A percentile compares a stretch with the other conserved stretches of the same genome.
These are phyloP conservation scores for Ceriops decandra DNA, from an alignment of 345 rosid species.

Conservation along the genomic window DNA sequence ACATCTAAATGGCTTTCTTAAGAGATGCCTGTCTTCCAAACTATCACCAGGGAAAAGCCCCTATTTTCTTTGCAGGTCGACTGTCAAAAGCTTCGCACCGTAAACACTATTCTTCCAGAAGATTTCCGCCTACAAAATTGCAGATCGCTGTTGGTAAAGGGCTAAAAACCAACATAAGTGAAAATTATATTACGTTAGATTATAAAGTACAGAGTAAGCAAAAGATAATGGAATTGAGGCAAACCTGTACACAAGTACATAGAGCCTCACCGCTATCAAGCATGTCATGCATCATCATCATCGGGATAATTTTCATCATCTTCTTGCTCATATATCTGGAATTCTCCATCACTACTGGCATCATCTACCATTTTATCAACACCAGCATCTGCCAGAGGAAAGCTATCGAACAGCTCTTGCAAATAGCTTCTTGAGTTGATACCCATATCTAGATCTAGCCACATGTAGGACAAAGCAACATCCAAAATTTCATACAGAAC, in stretches of 20 bases:
- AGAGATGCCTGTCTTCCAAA: too few relatives aligned
- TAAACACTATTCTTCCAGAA: too few relatives aligned
- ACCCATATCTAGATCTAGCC: slow-evolving; percentile 49
- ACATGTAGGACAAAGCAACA: slow-evolving; percentile 37
- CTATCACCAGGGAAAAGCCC: too few relatives aligned
- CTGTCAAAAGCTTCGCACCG: too few relatives aligned
- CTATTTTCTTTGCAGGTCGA: too few relatives aligned
- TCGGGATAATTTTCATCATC: slow-evolving; percentile 43
- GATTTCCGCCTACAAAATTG: too few relatives aligned
- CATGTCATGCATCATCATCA: slow-evolving; percentile 13
- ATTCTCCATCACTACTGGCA: slow-evolving; percentile 66
- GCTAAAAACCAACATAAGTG: too few relatives aligned
- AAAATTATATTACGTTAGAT: not conserved
- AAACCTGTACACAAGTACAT: not conserved
- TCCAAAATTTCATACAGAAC: slow-evolving; percentile 1
- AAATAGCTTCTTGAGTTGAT: slow-evolving; percentile 73
- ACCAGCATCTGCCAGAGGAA: slow-evolving; percentile 45
- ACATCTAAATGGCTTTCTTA: too few relatives aligned
- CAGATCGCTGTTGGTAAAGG: too few relatives aligned
- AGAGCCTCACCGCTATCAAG: not conserved
- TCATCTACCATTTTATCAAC: slow-evolving; percentile 39
- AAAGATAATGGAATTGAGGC: not conserved
- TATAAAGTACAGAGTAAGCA: not conserved
- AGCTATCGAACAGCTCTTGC: slow-evolving; percentile 86
- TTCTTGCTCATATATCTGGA: slow-evolving; percentile 77